Evolutionary conservation across 306 rosid species (phyloP).

Genomic region (Cicer bijugum): DNA sequence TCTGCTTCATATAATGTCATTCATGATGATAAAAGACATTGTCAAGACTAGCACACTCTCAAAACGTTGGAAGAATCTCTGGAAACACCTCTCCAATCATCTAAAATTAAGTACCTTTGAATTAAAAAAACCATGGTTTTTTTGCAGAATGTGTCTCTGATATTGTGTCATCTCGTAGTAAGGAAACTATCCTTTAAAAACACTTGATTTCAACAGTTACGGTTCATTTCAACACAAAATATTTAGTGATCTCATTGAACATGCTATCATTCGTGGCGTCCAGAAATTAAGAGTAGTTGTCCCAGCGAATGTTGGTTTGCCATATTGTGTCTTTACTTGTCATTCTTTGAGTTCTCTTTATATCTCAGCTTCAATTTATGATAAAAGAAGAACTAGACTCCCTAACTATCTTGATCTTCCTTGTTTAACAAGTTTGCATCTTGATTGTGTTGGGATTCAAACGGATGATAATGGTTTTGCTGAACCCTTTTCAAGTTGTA

Average conservation of each 20-base stretch:
- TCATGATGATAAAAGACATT: neutral
- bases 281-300: neutral
- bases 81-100: slow-evolving; percentile 4
- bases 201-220: neutral
- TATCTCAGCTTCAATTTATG: neutral
- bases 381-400: neutral
- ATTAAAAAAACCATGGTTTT: neutral
- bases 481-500: slow-evolving; percentile 21
- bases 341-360: neutral
- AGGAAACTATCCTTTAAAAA: neutral
- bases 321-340: neutral
- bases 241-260: neutral
- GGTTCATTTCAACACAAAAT: neutral
- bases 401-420: slow-evolving; percentile 3
- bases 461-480: neutral
- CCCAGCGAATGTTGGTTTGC: neutral
- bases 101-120: neutral
- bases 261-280: neutral
- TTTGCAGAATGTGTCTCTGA: neutral
- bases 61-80: slow-evolving; percentile 1
- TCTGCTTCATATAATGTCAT: slow-evolving; percentile 1
- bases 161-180: neutral
- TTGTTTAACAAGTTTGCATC: neutral
- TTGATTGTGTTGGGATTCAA: neutral
- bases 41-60: slow-evolving; percentile 13